Conservation (phyloP, 2,329 filamentous ascomycete genomes). For the Colletotrichum australisinense region DNA sequence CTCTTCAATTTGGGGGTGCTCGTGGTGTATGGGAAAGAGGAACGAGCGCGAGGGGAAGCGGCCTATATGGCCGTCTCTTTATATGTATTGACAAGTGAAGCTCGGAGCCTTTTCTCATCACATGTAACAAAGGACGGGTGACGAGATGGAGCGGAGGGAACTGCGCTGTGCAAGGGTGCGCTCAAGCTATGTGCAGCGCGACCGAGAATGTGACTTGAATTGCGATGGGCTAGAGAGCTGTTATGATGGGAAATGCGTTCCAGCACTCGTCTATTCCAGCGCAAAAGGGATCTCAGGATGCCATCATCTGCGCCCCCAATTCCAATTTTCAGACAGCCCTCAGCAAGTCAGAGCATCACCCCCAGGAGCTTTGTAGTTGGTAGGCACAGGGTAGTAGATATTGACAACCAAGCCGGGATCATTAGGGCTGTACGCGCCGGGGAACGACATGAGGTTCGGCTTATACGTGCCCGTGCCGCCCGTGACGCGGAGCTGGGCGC, state of each 20-base stretch:
- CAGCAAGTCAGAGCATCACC: constrained; percentile 35
- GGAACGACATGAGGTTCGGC: constrained; percentile 53
- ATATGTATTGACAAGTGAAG: neutral
- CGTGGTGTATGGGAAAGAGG: neutral
- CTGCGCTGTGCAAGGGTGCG: neutral
- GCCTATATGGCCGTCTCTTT: neutral
- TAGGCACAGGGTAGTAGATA: constrained; percentile 55
- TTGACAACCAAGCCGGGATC: constrained; percentile 57
- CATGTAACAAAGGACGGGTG: neutral
- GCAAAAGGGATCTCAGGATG: too few species aligned
- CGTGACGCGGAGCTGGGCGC: constrained; percentile 53
- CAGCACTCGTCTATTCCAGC: neutral
- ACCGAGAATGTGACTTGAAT: neutral
- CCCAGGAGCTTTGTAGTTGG: constrained; percentile 45
- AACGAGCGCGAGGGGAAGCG: neutral
- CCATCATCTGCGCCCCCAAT: neutral
- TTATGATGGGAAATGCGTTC: neutral
- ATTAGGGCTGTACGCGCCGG: constrained; percentile 52
- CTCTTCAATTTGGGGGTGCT: neutral
- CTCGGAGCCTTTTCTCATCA: neutral
- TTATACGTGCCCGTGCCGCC: constrained; percentile 52
- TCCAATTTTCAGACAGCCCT: constrained; percentile 48
- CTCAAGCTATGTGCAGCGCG: neutral
- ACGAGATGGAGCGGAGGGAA: neutral
- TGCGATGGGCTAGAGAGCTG: neutral